Conservation (phyloP, 2,329 filamentous ascomycete genomes). For the Colletotrichum musae region DNA sequence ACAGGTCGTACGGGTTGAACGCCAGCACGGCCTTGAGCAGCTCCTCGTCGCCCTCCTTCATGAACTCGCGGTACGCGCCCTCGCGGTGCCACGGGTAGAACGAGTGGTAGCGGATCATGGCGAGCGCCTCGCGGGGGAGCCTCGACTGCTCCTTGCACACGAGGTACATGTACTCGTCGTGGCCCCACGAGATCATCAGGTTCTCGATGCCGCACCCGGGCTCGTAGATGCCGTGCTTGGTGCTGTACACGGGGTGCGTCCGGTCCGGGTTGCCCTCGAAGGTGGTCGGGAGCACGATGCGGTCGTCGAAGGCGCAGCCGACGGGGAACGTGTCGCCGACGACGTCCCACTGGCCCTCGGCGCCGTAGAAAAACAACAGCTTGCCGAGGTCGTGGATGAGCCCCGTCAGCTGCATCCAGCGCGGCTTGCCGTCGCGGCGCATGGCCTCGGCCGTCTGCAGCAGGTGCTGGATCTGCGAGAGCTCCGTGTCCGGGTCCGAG, state of each 20-base stretch:
- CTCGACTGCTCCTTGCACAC: constrained; percentile 86
- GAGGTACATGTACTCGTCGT: constrained; percentile 90
- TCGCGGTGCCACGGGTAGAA: constrained; percentile 94
- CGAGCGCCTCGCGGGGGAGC: constrained; percentile 85
- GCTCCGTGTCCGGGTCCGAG: constrained; percentile 88
- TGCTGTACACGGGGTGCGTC: constrained; percentile 79
- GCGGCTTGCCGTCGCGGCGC: constrained; percentile 84
- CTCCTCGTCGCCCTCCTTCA: constrained; percentile 84
- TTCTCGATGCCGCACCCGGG: constrained; percentile 87
- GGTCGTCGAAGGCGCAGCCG: constrained; percentile 80
- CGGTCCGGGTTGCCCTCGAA: constrained; percentile 85
- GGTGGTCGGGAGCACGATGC: constrained; percentile 85
- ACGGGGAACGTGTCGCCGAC: constrained; percentile 90
- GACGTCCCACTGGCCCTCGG: constrained; percentile 93
- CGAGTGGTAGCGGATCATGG: constrained; percentile 94
- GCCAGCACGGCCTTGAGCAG: constrained; percentile 87
- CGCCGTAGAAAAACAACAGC: constrained; percentile 84
- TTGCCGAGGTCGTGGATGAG: constrained; percentile 87
- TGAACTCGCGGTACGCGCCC: constrained; percentile 85
- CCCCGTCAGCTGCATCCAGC: constrained; percentile 86
- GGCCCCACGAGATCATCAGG: constrained; percentile 91
- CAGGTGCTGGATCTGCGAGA: constrained; percentile 91
- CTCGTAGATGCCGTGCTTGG: constrained; percentile 84
- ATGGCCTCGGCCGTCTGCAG: constrained; percentile 92
- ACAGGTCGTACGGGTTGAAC: constrained; percentile 93